Evolutionary conservation across 345 rosid species (phyloP).

Genomic region (Clausena lansium): DNA sequence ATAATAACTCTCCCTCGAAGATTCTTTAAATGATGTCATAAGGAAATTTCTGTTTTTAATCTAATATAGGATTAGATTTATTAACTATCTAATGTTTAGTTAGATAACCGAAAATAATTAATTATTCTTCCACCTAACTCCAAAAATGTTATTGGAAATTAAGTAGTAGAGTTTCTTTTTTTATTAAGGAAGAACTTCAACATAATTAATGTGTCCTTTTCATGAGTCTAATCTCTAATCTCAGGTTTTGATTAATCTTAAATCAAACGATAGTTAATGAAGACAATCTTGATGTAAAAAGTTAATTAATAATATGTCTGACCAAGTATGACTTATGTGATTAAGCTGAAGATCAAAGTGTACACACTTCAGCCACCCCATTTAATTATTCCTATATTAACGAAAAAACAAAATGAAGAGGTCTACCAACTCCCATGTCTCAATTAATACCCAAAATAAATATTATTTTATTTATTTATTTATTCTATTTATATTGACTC

Average conservation of each 20-base stretch:
- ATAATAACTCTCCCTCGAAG: neutral
- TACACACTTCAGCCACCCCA: neutral
- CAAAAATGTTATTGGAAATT: neutral
- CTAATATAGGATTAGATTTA: too few species aligned
- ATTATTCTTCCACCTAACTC: neutral
- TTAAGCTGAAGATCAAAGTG: neutral
- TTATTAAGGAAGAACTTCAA: neutral
- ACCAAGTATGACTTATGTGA: neutral
- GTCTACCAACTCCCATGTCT: neutral
- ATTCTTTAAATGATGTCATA: neutral
- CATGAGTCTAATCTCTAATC: neutral
- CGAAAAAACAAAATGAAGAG: neutral
- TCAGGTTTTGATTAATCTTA: neutral
- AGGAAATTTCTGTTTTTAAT: neutral
- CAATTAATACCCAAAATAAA: neutral
- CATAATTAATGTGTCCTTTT: neutral
- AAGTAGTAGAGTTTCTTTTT: neutral
- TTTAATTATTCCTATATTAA: neutral
- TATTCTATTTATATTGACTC: too few species aligned
- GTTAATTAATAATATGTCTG: neutral
- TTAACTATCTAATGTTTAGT: neutral
- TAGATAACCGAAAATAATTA: neutral
- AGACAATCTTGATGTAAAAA: neutral
- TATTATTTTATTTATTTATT: neutral
- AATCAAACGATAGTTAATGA: neutral